Evolutionary conservation across 2,329 filamentous ascomycete species (phyloP), one percentile per base, ranked within the genome.

Genomic region (Penicillium sp.): DNA sequence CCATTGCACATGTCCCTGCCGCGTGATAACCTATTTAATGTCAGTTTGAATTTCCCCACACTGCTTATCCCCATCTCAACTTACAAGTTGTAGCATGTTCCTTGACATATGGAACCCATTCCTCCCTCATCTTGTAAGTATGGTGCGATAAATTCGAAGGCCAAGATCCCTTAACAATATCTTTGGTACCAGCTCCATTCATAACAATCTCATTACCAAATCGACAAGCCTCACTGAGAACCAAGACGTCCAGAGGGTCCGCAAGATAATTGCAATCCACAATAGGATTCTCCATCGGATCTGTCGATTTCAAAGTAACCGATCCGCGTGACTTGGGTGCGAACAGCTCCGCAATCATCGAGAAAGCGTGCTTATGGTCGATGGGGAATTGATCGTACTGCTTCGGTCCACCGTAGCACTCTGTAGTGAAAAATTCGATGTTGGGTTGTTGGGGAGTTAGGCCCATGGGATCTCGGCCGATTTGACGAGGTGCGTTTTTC

Each of bases 391-490:
- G 75, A 22, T 79, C 76, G 62, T 81, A 88, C 62, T 87, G 84
- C 65, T 86, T 86, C 0, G 86, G 86, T 0, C 85, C 85, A 4
- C 85, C 85, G 65, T 88, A 88, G 68, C 84, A 85, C 69, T 88
- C 86, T 0, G 86, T 88, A 35, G 81, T 85, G 75, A 88, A 89
- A 73, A 88, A 84, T 68, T 89, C 87, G 53, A 88, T 72, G 67
- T 88, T 86, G 0, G 87, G 85, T 68, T 89, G 87, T 6, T 74
- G 72, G 0, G 79, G 74, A 0, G 82, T 83, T 17, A 89, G 76
- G 19, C 84, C 85, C 87, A 90, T 89, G 0, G 88, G 86, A 66
- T 89, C 88, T 4, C 87, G 84, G 4, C 84, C 84, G 28, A 79
- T 73, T 38, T 76, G 57, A 6, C 82, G 78, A 0, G 80, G 75